Evolutionary conservation across 1,284 basidiomycete genomes (phyloP).

Genomic region (Inonotus hispidus): DNA sequence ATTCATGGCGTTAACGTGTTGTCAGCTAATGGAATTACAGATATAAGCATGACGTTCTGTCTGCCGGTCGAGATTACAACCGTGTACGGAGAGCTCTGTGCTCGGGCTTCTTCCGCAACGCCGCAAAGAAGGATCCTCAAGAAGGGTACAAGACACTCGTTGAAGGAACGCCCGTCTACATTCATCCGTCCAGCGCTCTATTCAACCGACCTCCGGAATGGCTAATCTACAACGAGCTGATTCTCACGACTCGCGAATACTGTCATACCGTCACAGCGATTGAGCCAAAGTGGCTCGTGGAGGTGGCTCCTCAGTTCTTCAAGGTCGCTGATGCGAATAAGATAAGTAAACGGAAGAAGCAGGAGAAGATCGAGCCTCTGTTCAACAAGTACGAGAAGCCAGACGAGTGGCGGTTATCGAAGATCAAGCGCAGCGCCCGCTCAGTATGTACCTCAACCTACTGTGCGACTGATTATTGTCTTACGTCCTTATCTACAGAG

Average conservation of each 20-base stretch:
- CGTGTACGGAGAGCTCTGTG: conserved; percentile 93
- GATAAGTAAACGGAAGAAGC: conserved; percentile 94
- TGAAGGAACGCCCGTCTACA: conserved; percentile 96
- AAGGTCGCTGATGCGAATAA: conserved; percentile 93
- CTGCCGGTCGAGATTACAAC: conserved; percentile 90
- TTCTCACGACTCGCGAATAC: conserved; percentile 81
- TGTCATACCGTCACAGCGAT: conserved; percentile 96
- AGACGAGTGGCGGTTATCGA: conserved; percentile 87
- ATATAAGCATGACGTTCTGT: conserved; percentile 94
- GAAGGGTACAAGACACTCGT: conserved; percentile 98
- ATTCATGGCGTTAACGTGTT: neutral
- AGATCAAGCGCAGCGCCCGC: conserved; percentile 81
- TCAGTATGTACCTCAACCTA: conserved; percentile 47
- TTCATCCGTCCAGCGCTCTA: conserved; percentile 94
- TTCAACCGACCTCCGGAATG: conserved; percentile 91
- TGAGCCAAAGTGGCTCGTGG: conserved; percentile 98
- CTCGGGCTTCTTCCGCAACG: conserved; percentile 94
- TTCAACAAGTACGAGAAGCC: conserved; percentile 88
- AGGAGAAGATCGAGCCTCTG: conserved; percentile 95
- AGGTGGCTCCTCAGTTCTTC: conserved; percentile 98
- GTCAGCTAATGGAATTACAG: conserved; percentile 30
- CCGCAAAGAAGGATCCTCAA: conserved; percentile 92
- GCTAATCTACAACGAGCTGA: conserved; percentile 73
- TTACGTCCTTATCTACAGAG: conserved; percentile 41
- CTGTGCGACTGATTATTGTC: conserved; percentile 16